Evolutionary conservation across 192 early-diverging fungal genomes (phyloP).

Genomic region (Coemansia sp.): DNA sequence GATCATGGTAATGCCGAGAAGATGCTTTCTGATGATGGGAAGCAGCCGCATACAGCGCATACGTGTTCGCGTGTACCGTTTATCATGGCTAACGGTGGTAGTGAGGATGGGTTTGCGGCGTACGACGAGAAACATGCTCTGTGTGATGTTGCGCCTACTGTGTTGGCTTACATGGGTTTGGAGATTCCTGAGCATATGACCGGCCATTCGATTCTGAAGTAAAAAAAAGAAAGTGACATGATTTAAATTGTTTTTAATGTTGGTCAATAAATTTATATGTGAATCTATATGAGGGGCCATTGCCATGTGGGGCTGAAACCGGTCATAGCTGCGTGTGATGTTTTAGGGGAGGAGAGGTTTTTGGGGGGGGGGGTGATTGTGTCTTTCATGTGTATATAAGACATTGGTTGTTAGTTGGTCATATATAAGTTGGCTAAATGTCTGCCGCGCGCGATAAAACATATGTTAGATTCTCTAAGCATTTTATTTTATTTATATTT

Average conservation of each 20-base stretch:
- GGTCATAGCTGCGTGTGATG: no score
- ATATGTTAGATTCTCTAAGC: no score
- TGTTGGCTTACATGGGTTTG: constrained; percentile 90
- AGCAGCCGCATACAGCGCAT: constrained; percentile 95
- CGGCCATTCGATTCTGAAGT: constrained; percentile 66
- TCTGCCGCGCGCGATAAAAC: no score
- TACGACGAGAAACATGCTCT: constrained; percentile 67
- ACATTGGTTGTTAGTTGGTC: no score
- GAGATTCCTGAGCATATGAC: constrained; percentile 95
- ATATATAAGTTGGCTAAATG: no score
- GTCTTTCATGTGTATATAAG: no score
- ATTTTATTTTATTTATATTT: background rate
- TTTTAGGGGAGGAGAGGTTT: no score
- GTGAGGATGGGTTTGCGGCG: constrained; percentile 56
- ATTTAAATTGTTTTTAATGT: no score
- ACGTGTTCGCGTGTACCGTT: constrained; percentile 91
- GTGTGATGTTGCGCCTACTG: constrained; percentile 96
- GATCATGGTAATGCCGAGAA: constrained; percentile 99
- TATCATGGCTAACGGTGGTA: constrained; percentile 69
- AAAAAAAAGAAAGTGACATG: background rate
- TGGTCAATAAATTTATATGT: no score
- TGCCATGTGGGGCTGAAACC: no score
- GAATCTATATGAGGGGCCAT: no score
- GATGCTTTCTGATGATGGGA: constrained; percentile 85
- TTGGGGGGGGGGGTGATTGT: no score